phyloP scores from a whole-genome alignment of 441 rosid species.

The Francoa sonchifolia region DNA sequence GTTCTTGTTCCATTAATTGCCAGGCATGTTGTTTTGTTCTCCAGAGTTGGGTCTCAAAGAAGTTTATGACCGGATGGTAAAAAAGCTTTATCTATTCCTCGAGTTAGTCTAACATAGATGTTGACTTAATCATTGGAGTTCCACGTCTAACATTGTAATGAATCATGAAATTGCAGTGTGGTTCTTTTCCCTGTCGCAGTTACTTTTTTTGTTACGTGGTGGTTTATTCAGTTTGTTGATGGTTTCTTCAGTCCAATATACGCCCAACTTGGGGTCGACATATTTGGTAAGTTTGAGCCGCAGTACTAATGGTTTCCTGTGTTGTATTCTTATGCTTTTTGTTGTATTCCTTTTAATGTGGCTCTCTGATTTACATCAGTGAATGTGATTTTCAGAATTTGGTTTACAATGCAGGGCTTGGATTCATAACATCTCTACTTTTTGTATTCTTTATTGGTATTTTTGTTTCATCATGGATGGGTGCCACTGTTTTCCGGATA shows the following conservation, averaged over 20 bases:
- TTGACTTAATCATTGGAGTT: conserved; percentile 7
- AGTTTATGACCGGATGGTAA: conserved; percentile 99
- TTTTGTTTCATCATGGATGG: conserved; percentile 55
- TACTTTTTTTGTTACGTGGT: conserved; percentile 91
- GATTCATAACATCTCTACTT: conserved; percentile 45
- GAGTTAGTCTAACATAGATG: background rate
- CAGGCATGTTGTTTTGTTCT: conserved; percentile 87
- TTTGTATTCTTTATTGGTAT: conserved; percentile 44
- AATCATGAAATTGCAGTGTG: conserved; percentile 45
- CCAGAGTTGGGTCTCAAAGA: conserved; percentile 90
- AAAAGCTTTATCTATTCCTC: conserved; percentile 5
- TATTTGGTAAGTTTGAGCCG: conserved; percentile 57
- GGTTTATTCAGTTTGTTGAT: conserved; percentile 91
- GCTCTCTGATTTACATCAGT: no score
- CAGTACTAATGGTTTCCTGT: no score
- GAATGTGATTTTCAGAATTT: no score
- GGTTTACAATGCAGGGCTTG: conserved; percentile 31
- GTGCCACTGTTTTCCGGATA: conserved; percentile 46
- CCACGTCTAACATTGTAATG: conserved; percentile 13
- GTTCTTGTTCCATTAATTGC: conserved; percentile 11
- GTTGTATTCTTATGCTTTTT: no score
- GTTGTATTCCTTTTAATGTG: no score
- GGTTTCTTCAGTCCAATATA: conserved; percentile 92
- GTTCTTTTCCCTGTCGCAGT: conserved; percentile 90
- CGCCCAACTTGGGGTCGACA: conserved; percentile 70